Evolutionary conservation across 2,329 filamentous ascomycete species (phyloP), one percentile per base, ranked within the genome.

Genomic region (Blumeria hordei): DNA sequence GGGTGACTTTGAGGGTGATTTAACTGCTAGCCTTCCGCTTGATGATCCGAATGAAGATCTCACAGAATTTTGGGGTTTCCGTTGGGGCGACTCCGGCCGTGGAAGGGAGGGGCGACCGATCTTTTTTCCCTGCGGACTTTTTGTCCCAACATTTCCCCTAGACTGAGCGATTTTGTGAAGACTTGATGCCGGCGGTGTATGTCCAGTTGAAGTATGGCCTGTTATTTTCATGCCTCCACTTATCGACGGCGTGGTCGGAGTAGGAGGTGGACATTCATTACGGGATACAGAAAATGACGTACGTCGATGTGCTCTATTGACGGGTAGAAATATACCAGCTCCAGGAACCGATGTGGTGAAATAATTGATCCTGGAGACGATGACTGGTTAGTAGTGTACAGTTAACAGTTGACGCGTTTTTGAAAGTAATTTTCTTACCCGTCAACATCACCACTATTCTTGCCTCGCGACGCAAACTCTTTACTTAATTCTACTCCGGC

Each of bases 381-480:
- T 33, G 28, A 33, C 34, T 34, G 34, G 47, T 12, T 18, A 33
- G 34, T 32, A 54, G 18, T 44, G 9, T 44, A 54, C 3, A 12
- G 9, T 36, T 28, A 28, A 28, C 21, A 28, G 21, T 28, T 28
- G 21, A 28, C 21, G 21, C 37, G 56, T 45, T 52, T 54, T 55
- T 57, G 57, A 10, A 12, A 59, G 60, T 60, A 59, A 64, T 45
- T 60, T 58, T 67, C 78, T 69, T 74, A 90, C 85, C 90, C 92
- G 62, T 96, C 90, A 55, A 96, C 92, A 67, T 94, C 88, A 59
- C 92, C 92, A 63, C 78, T 93, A 65, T 98, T 98, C 73, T 98
- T 98, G 36, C 92, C 92, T 65, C 83, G 78, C 54, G 74, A 68
- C 36, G 88, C 85, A 70, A 83, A 93, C 61, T 94, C 85, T 54